These are phyloP conservation scores for Silene coronaria DNA, from an alignment of 179 eudicot genomes.

Conservation along the genomic window DNA sequence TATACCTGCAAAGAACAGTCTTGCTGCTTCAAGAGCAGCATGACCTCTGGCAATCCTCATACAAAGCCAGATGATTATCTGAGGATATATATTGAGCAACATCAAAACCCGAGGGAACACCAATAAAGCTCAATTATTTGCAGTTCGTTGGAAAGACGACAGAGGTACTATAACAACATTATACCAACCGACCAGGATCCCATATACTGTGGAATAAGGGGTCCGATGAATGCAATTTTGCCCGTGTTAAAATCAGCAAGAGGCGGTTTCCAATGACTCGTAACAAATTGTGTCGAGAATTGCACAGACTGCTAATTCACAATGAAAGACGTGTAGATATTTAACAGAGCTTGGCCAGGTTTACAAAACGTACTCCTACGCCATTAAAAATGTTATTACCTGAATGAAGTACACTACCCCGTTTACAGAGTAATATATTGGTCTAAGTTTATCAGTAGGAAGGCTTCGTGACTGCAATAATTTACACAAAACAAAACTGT, in stretches of 20 bases:
- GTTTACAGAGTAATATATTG: conserved; percentile 48
- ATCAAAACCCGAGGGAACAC: background rate
- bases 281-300: background rate
- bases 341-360: background rate
- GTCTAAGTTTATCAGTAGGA: conserved; percentile 57
- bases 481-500: background rate
- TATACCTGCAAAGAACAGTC: conserved; percentile 47
- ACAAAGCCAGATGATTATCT: conserved; percentile 54
- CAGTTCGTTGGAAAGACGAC: background rate
- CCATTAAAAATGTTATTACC: conserved; percentile 27
- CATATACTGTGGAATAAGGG: too few relatives aligned
- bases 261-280: too few relatives aligned
- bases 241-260: too few relatives aligned
- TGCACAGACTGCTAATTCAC: background rate
- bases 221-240: too few relatives aligned
- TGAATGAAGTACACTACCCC: conserved; percentile 50
- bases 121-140: background rate
- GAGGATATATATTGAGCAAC: background rate
- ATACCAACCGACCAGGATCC: too few relatives aligned
- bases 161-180: background rate
- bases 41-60: conserved; percentile 30
- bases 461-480: conserved; percentile 63
- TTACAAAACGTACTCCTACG: background rate
- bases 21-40: conserved; percentile 39
- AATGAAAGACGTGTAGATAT: background rate